Evolutionary conservation across 148 eudicot genomes (phyloP).

Genomic region (Silene uniflora): DNA sequence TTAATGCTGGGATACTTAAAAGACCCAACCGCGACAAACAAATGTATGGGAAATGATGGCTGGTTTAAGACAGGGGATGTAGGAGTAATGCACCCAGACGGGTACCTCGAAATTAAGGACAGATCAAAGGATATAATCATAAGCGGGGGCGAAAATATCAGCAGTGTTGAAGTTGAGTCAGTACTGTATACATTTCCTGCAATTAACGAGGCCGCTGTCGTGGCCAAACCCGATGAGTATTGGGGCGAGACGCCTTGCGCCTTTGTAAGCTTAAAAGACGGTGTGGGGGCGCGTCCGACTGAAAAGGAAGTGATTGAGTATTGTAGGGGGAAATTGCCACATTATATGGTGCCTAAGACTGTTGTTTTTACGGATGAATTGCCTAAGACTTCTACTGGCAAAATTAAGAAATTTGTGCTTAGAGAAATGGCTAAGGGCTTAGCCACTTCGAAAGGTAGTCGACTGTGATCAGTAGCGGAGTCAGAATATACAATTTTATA

Average conservation of each 20-base stretch:
- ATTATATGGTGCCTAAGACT: slow-evolving; percentile 54
- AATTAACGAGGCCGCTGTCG: slow-evolving; percentile 48
- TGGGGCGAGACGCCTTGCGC: slow-evolving; percentile 71
- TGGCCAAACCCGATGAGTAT: slow-evolving; percentile 44
- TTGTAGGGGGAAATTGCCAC: slow-evolving; percentile 45
- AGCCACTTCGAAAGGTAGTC: slow-evolving; percentile 21
- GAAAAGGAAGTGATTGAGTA: slow-evolving; percentile 40
- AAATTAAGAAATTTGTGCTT: slow-evolving; percentile 45
- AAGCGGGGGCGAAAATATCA: slow-evolving; percentile 49
- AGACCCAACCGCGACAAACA: slow-evolving; percentile 31
- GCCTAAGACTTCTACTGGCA: slow-evolving; percentile 58
- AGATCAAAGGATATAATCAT: slow-evolving; percentile 43
- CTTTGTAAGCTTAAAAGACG: slow-evolving; percentile 38
- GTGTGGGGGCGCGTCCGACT: not conserved
- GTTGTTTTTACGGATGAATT: slow-evolving; percentile 45
- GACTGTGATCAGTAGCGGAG: slow-evolving; percentile 9
- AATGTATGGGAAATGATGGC: slow-evolving; percentile 34
- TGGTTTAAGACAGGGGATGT: slow-evolving; percentile 52
- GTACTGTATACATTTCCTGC: slow-evolving; percentile 30
- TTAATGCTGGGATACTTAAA: slow-evolving; percentile 50
- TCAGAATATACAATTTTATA: not conserved
- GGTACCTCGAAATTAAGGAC: slow-evolving; percentile 51
- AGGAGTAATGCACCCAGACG: slow-evolving; percentile 47
- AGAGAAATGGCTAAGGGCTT: slow-evolving; percentile 41
- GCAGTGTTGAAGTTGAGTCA: slow-evolving; percentile 47